Percentiles rank a stretch among this genome's conserved stretches.
These are phyloP conservation scores for Podaxis pistillaris DNA, from an alignment of 768 basidiomycete species.

Conservation along the genomic window DNA sequence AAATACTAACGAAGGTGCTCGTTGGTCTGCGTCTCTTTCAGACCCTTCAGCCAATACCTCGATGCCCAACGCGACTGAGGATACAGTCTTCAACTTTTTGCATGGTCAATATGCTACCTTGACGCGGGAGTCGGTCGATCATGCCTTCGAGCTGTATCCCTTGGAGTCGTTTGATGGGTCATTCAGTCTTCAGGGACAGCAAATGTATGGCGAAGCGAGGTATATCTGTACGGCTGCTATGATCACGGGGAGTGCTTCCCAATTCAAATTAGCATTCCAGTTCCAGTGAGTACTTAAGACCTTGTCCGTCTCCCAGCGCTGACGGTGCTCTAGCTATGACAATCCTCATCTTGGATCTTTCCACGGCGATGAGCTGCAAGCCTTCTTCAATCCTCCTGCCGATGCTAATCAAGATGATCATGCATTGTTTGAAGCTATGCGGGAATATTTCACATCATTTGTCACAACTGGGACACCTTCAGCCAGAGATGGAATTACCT, in stretches of 20 bases:
- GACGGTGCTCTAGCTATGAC: slow-evolving; percentile 30
- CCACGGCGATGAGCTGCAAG: slow-evolving; percentile 36
- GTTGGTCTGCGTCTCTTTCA: slow-evolving; percentile 34
- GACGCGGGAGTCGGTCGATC: slow-evolving; percentile 26
- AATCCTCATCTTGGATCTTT: slow-evolving; percentile 37
- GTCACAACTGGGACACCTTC: slow-evolving; percentile 31
- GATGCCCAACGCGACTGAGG: slow-evolving; percentile 33
- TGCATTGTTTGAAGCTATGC: slow-evolving; percentile 35
- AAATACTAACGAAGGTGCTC: slow-evolving; percentile 41
- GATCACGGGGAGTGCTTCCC: slow-evolving; percentile 28
- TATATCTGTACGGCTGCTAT: slow-evolving; percentile 42
- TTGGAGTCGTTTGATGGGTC: slow-evolving; percentile 30
- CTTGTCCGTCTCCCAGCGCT: background rate
- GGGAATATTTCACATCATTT: slow-evolving; percentile 39
- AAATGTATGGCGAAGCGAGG: slow-evolving; percentile 45
- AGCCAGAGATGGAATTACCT: slow-evolving; percentile 20
- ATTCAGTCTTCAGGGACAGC: slow-evolving; percentile 38
- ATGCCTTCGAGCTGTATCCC: slow-evolving; percentile 34
- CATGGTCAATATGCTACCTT: slow-evolving; percentile 37
- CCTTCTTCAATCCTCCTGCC: slow-evolving; percentile 31
- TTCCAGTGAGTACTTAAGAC: slow-evolving; percentile 28
- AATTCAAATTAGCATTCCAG: slow-evolving; percentile 24
- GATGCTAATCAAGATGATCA: slow-evolving; percentile 26
- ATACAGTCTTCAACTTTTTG: slow-evolving; percentile 40
- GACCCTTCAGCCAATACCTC: slow-evolving; percentile 39